Base-by-base conservation (phyloP, 2,329 filamentous ascomycete genomes). In the Immersiporthe knoxdaviesiana region DNA sequence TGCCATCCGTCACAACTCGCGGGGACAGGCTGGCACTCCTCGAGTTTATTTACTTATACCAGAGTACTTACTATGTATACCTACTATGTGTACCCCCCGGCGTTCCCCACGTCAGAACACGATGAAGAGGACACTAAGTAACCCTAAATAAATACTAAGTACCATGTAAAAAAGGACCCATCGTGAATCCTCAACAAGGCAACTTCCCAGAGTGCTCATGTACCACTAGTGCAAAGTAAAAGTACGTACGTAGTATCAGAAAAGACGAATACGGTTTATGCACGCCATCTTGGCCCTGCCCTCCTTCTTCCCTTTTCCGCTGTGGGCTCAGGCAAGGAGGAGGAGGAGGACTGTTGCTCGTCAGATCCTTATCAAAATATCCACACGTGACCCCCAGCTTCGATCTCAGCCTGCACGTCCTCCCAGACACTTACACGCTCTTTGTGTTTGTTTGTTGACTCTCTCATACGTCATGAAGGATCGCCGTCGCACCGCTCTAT, bases 321-420 rank as follows among this genome's bases (percentile, higher is more conserved):
- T 12, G 30, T 60, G 30, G 32, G 2, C 35, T 39, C 11, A 12
- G 3, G 39, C 30, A n/a, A 11, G 14, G 35, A 41, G 24, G 41
- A 30, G 24, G 16, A 24, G n/a, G n/a, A 32, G 10, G 16, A 16
- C 41, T 21, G 41, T 63, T 41, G 30, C 27, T 47, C 39, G 61
- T 50, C 61, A 63, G 61, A 50, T 63, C 39, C 61, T 63, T 63
- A 63, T 47, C 27, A 47, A n/a, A 50, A 63, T 39, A 63, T 21
- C 50, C n/a, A 27, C 61, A 63, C 61, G 61, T 63, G 61, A 41
- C 39, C 41, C 41, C 61, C 41, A 37, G 56, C 61, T 63, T 47
- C 39, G 41, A 44, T 63, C 61, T 63, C 61, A 63, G 61, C 61
- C 61, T 63, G 59, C 58, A 60, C 21, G 21, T 24, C 39, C 35